A percentile compares a stretch with the other conserved stretches of the same genome.
Conservation (phyloP, 2,329 filamentous ascomycete species). For the Trichophyton simii region DNA sequence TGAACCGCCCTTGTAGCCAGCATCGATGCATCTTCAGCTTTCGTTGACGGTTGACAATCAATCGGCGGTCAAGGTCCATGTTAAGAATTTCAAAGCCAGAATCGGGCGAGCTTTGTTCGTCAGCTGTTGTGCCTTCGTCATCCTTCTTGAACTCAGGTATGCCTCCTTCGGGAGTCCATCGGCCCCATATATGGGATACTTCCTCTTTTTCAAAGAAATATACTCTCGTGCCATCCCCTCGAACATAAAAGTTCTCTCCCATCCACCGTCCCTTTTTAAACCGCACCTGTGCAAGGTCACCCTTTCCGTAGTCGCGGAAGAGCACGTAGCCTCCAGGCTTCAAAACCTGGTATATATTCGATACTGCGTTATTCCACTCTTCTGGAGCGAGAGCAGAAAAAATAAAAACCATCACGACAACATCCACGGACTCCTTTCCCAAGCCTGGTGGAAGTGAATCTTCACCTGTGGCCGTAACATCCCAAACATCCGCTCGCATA, state of each 20-base stretch:
- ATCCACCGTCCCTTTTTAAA: constrained; percentile 93
- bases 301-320: constrained; percentile 92
- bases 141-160: constrained; percentile 16
- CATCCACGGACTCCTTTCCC: constrained; percentile 66
- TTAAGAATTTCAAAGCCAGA: constrained; percentile 57
- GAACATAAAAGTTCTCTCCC: constrained; percentile 93
- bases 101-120: constrained; percentile 10
- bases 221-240: constrained; percentile 88
- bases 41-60: constrained; percentile 82
- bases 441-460: constrained; percentile 59
- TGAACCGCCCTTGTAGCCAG: constrained; percentile 46
- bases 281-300: constrained; percentile 87
- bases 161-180: constrained; percentile 29
- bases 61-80: constrained; percentile 70
- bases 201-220: constrained; percentile 94
- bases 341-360: constrained; percentile 67
- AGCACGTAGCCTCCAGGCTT: constrained; percentile 89
- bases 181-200: constrained; percentile 65
- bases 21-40: constrained; percentile 97
- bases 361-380: constrained; percentile 73
- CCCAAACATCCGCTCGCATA: constrained; percentile 91
- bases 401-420: constrained; percentile 92
- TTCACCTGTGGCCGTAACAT: constrained; percentile 54
- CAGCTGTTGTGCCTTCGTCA: constrained; percentile 11
- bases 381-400: constrained; percentile 79